Evolutionary conservation across 164 flowering plant species (phyloP), one percentile per base, ranked within the genome.

Genomic region (Aristolochia contorta): DNA sequence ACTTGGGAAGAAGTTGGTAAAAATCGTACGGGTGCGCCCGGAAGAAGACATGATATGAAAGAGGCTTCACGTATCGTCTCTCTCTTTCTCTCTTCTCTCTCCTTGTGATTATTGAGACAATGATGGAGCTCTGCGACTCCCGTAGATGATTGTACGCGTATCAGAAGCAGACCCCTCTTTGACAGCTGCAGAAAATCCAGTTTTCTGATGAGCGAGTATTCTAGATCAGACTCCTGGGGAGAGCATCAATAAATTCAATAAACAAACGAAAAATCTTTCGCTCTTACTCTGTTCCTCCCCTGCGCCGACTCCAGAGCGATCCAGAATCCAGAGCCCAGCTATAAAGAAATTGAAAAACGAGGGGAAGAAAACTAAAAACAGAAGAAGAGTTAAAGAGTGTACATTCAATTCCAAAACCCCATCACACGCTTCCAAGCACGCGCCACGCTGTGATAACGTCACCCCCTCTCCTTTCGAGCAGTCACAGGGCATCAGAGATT

Each of bases 361-460:
- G 43, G 12, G 12, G 1, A 37, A 58, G 5, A 20, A 18, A 33
- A 33, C 16, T n/a, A 33, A 22, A n/a, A 60, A 56, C 58, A 16
- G 33, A 14, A 6, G 63, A 58, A 16, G 75, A 59, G 68, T 58
- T 50, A 60, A 65, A 70, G 25, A 24, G 10, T 20, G 7, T 13
- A 63, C 73, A 70, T 64, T 72, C 54, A 70, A 61, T 71, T 43
- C 66, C 54, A 73, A 65, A 69, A 58, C 58, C 62, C 21, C 49
- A 51, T 57, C 73, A 75, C 79, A 79, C 80, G 79, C 75, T 71
- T 79, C 76, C 80, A 58, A 71, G 77, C 83, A 79, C 75, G 77
- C 77, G 65, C 65, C 32, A 53, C 56, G 56, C 56, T 16, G 20
- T 22, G 56, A 53, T 53, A 53, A 53, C 56, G 56, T 53, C 56